Evolutionary conservation across 306 rosid genomes (phyloP).

Genomic region (Mimosa bimucronata): DNA sequence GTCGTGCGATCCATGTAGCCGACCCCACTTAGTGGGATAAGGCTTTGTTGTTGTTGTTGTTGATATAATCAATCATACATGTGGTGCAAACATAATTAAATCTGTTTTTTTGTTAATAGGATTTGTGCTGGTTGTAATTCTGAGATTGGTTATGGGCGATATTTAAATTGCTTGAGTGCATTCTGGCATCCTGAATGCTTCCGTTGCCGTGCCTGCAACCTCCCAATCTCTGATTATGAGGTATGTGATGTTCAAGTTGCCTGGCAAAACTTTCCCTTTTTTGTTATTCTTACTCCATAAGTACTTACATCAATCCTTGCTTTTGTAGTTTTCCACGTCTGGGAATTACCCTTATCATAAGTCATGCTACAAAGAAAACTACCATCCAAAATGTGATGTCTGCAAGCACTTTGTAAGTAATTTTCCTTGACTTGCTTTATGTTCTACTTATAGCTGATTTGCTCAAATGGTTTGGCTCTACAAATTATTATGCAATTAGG

Average conservation of each 20-base stretch:
- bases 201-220: constrained; percentile 89
- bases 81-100: not conserved
- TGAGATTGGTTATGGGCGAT: constrained; percentile 89
- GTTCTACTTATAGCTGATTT: constrained; percentile 21
- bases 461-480: constrained; percentile 27
- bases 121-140: constrained; percentile 66
- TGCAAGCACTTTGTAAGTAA: constrained; percentile 95
- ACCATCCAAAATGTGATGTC: constrained; percentile 98
- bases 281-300: not conserved
- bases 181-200: constrained; percentile 99
- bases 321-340: constrained; percentile 63
- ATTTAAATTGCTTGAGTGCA: constrained; percentile 85
- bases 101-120: constrained; percentile 40
- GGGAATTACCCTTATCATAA: constrained; percentile 82
- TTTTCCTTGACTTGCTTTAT: constrained; percentile 20
- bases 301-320: constrained; percentile 1
- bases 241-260: constrained; percentile 40
- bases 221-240: constrained; percentile 85
- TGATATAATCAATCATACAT: not conserved
- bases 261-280: constrained; percentile 2
- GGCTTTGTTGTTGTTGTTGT: too few species aligned
- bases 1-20: too few species aligned
- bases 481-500: constrained; percentile 10
- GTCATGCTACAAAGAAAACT: constrained; percentile 91
- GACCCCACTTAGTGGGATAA: too few species aligned